Evolutionary conservation across 2,329 filamentous ascomycete genomes (phyloP).

Genomic region (Didymosphaeria variabile): DNA sequence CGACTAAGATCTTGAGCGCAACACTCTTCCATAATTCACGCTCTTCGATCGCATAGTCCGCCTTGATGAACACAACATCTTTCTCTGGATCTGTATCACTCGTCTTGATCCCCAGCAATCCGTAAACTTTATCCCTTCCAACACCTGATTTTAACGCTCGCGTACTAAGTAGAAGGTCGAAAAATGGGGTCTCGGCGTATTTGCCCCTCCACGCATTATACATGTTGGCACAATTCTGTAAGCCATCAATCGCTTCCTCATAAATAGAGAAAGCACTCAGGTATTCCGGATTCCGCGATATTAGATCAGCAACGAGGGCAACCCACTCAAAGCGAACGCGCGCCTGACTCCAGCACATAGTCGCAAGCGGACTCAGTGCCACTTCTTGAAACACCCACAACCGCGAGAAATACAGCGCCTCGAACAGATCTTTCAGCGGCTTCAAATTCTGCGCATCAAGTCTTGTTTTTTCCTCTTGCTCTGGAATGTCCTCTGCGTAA

Average conservation of each 20-base stretch:
- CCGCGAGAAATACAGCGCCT: slow-evolving; percentile 7
- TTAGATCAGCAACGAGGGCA: slow-evolving; percentile 3
- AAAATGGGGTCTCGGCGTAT: not conserved
- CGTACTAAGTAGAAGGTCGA: slow-evolving; percentile 11
- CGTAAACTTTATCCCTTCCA: slow-evolving; percentile 10
- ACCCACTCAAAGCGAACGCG: slow-evolving; percentile 10
- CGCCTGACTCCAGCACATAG: slow-evolving; percentile 7
- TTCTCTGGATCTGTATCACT: slow-evolving; percentile 9
- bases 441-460: not conserved
- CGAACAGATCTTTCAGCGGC: slow-evolving; percentile 6
- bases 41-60: not conserved
- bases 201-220: slow-evolving; percentile 3
- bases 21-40: slow-evolving; percentile 1
- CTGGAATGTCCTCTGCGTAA: not conserved
- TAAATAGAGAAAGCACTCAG: not conserved
- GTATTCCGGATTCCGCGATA: not conserved
- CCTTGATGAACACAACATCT: not conserved
- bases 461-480: not conserved
- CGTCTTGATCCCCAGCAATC: slow-evolving; percentile 8
- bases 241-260: slow-evolving; percentile 1
- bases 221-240: slow-evolving; percentile 13
- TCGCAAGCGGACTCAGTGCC: slow-evolving; percentile 9
- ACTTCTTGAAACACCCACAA: slow-evolving; percentile 16
- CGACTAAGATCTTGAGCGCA: slow-evolving; percentile 5
- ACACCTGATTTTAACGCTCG: not conserved